Evolutionary conservation across 805 yeast genomes (phyloP).

Genomic region (Candida fluviatilis): DNA sequence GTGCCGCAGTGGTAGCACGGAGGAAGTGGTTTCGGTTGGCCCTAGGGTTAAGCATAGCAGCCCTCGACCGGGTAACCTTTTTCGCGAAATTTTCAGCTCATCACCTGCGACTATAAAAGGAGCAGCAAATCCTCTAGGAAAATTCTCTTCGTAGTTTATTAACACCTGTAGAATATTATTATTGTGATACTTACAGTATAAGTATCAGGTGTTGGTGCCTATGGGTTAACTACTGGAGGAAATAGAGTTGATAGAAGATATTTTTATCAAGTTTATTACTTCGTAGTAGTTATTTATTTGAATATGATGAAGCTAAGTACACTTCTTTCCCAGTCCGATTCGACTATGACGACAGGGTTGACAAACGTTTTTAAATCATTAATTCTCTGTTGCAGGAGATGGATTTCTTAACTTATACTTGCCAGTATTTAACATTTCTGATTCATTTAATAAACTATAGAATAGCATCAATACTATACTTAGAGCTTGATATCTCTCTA

Average conservation of each 20-base stretch:
- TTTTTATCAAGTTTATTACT: not conserved
- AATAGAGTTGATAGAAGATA: not conserved
- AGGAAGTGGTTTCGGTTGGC: too few species aligned
- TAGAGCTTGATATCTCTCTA: too few species aligned
- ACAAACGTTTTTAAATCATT: conserved; percentile 40
- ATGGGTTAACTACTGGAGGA: not conserved
- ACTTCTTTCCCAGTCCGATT: conserved; percentile 90
- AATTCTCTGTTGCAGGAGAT: conserved; percentile 37
- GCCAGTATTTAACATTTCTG: conserved; percentile 79
- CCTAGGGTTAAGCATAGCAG: not conserved
- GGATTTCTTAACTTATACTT: conserved; percentile 65
- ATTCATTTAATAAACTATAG: conserved; percentile 39
- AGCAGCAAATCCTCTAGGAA: not conserved
- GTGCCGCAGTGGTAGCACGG: too few species aligned
- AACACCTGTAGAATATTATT: too few species aligned
- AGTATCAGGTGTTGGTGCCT: too few species aligned
- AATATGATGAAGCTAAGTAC: conserved; percentile 49
- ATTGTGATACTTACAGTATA: too few species aligned
- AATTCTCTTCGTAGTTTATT: too few species aligned
- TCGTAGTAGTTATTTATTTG: conserved; percentile 8
- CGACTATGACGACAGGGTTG: conserved; percentile 93
- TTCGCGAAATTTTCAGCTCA: not conserved
- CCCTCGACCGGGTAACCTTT: not conserved
- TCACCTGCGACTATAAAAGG: not conserved
- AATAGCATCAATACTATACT: too few species aligned